These are phyloP conservation scores for Aspergillus hancockii DNA, from an alignment of 495 filamentous ascomycete species.

Conservation along the genomic window DNA sequence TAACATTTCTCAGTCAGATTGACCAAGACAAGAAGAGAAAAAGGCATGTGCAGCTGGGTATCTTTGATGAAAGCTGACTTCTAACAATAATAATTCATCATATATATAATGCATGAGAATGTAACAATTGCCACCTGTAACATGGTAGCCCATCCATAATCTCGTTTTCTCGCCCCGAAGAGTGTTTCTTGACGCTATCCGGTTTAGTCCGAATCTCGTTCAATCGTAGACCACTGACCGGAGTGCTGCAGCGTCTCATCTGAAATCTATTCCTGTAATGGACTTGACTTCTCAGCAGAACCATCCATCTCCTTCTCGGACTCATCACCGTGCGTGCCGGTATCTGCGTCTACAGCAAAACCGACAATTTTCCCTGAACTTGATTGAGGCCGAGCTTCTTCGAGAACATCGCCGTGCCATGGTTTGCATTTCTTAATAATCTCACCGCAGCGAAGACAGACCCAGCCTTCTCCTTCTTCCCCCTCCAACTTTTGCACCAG, in stretches of 20 bases:
- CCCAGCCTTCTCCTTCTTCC: conserved; percentile 95
- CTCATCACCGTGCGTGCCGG: conserved; percentile 17
- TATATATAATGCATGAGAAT: background rate
- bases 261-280: conserved; percentile 31
- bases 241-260: conserved; percentile 41
- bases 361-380: conserved; percentile 65
- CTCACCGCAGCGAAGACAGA: conserved; percentile 88
- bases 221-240: conserved; percentile 39
- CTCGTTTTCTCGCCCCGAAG: conserved; percentile 2
- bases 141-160: background rate
- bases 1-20: background rate
- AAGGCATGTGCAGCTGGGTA: background rate
- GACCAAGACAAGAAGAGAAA: background rate
- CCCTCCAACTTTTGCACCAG: conserved; percentile 84
- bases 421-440: conserved; percentile 85
- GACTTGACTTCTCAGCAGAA: conserved; percentile 22
- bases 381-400: conserved; percentile 50
- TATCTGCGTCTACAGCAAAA: conserved; percentile 58
- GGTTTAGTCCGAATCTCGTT: conserved; percentile 25
- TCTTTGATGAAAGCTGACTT: background rate
- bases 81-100: conserved; percentile 12
- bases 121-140: background rate
- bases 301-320: conserved; percentile 14
- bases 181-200: conserved; percentile 10
- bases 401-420: conserved; percentile 86